phyloP scores from a whole-genome alignment of 1,284 basidiomycete genomes.

The Mycosarcoma maydis region DNA sequence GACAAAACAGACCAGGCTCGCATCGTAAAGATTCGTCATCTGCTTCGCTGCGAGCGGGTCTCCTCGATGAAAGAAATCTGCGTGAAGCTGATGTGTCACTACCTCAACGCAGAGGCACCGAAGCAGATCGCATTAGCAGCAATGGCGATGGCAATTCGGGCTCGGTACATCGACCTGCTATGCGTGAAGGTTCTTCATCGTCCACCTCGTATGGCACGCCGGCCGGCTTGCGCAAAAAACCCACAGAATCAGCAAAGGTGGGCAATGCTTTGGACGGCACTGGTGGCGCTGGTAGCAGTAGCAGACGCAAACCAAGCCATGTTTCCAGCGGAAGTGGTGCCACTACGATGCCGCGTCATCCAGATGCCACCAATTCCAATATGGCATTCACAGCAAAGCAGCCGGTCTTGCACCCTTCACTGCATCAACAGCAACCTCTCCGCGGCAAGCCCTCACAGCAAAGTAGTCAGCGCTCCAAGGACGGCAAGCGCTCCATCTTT shows the following conservation, averaged over 20 bases:
- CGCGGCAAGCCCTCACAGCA: conserved; percentile 11
- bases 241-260: conserved; percentile 41
- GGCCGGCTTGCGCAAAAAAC: conserved; percentile 19
- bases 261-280: conserved; percentile 62
- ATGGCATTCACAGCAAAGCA: conserved; percentile 2
- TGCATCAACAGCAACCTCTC: conserved; percentile 16
- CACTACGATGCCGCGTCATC: background rate
- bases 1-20: background rate
- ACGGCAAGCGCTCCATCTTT: conserved; percentile 72
- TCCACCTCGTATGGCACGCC: conserved; percentile 12
- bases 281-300: conserved; percentile 10
- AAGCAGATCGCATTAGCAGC: conserved; percentile 9
- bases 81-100: conserved; percentile 7
- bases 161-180: conserved; percentile 13
- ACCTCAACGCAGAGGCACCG: conserved; percentile 20
- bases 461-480: conserved; percentile 13
- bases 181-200: conserved; percentile 20
- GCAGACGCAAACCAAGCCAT: conserved; percentile 18
- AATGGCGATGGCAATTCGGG: conserved; percentile 1
- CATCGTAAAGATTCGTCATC: conserved; percentile 7
- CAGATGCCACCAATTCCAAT: conserved; percentile 7
- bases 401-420: conserved; percentile 4
- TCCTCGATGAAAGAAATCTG: conserved; percentile 5
- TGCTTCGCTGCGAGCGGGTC: conserved; percentile 18
- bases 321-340: conserved; percentile 6